A percentile compares a stretch with the other conserved stretches of the same genome.
Evolutionary conservation across 257 asterid genomes (phyloP).

Genomic region (Nicotiana tomentosiformis): DNA sequence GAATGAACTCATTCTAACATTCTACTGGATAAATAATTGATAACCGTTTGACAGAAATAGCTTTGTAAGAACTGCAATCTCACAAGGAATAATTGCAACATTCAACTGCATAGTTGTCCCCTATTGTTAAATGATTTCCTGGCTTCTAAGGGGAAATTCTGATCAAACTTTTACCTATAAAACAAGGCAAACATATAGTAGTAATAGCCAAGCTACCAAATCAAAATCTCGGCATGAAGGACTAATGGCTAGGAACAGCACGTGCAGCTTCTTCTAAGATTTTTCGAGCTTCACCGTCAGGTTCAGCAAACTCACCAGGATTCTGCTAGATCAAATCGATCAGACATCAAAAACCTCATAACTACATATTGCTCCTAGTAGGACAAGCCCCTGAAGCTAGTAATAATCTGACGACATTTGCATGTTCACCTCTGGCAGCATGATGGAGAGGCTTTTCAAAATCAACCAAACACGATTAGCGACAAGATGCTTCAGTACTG

Average conservation of each 20-base stretch:
- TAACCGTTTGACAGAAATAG: background rate
- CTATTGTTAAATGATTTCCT: background rate
- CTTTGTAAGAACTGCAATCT: background rate
- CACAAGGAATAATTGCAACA: no score
- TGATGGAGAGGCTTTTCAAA: slow-evolving; percentile 69
- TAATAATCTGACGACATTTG: slow-evolving; percentile 41
- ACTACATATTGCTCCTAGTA: slow-evolving; percentile 28
- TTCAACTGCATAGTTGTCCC: background rate
- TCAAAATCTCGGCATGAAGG: background rate
- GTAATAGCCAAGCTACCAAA: background rate
- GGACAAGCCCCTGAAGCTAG: slow-evolving; percentile 66
- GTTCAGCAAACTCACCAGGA: slow-evolving; percentile 66
- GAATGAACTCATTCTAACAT: background rate
- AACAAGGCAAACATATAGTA: background rate
- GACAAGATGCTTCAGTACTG: background rate
- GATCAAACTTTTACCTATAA: background rate
- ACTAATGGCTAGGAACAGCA: slow-evolving; percentile 20
- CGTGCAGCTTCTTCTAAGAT: slow-evolving; percentile 44
- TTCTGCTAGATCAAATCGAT: slow-evolving; percentile 25
- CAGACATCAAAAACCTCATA: background rate
- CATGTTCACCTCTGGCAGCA: slow-evolving; percentile 82
- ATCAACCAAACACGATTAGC: slow-evolving; percentile 6
- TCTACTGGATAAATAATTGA: background rate
- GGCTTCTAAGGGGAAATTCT: background rate
- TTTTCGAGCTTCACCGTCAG: slow-evolving; percentile 52